phyloP scores from a whole-genome alignment of 2,329 filamentous ascomycete genomes.

The Arthrinium phaeospermum region DNA sequence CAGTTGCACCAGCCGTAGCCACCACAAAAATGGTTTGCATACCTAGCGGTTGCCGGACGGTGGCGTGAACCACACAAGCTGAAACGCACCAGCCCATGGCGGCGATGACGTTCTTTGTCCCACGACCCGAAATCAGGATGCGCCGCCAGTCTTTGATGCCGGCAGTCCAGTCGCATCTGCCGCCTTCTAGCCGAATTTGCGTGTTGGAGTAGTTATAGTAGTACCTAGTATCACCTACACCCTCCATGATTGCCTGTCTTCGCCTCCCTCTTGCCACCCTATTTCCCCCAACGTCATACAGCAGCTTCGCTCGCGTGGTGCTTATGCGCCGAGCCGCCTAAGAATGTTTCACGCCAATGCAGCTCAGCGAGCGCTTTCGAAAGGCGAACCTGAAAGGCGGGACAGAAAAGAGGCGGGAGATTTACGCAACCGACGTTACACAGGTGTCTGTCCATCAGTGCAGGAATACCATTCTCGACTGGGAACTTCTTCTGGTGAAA shows the following conservation, averaged over 20 bases:
- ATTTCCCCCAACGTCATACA: not conserved
- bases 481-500: not conserved
- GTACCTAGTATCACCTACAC: too few species aligned
- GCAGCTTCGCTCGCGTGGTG: slow-evolving; percentile 1
- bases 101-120: slow-evolving; percentile 9
- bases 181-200: not conserved
- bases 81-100: not conserved
- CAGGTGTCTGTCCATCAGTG: not conserved
- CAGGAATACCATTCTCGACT: not conserved
- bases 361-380: slow-evolving; percentile 6
- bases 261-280: not conserved
- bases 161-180: not conserved
- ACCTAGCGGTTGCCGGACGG: not conserved
- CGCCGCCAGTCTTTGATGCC: not conserved
- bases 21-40: not conserved
- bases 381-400: not conserved
- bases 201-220: not conserved
- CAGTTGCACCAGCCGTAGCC: not conserved
- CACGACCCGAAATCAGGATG: slow-evolving; percentile 1
- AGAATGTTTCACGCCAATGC: slow-evolving; percentile 12
- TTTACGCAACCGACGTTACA: not conserved
- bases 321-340: not conserved
- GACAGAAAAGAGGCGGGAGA: not conserved
- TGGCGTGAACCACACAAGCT: slow-evolving; percentile 16
- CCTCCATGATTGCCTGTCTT: not conserved